A percentile compares a stretch with the other conserved stretches of the same genome.
phyloP scores from a whole-genome alignment of 139 green algal species.

The Diplosphaera chodatii region DNA sequence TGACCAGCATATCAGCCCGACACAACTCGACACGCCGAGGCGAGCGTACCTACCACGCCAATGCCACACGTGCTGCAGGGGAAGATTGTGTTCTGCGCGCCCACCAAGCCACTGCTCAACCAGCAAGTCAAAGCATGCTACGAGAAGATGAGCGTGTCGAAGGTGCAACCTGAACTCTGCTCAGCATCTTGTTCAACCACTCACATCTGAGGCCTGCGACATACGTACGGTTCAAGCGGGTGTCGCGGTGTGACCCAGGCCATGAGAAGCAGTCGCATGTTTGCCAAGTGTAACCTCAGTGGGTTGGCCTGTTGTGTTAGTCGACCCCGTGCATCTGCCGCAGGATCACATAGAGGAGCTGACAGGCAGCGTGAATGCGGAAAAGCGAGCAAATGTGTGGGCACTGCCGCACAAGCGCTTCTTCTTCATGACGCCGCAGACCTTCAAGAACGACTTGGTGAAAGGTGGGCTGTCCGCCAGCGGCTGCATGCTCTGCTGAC shows the following conservation, averaged over 20 bases:
- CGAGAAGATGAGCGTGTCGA: slow-evolving; percentile 60
- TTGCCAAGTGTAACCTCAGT: too few species aligned
- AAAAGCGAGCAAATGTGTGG: slow-evolving; percentile 51
- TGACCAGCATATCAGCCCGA: neutral
- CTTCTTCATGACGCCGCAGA: slow-evolving; percentile 91
- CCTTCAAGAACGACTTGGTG: slow-evolving; percentile 82
- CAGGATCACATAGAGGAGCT: slow-evolving; percentile 28
- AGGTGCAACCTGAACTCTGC: slow-evolving; percentile 7
- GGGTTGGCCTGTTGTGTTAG: too few species aligned
- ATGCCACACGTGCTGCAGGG: slow-evolving; percentile 50
- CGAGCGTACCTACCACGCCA: too few species aligned
- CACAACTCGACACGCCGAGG: too few species aligned
- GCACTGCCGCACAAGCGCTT: slow-evolving; percentile 39
- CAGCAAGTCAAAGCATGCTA: slow-evolving; percentile 86
- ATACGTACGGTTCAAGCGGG: too few species aligned
- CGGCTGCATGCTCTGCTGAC: neutral
- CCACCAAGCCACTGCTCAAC: slow-evolving; percentile 84
- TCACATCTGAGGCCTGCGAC: too few species aligned
- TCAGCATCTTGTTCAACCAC: too few species aligned
- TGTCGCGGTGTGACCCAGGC: too few species aligned
- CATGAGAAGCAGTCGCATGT: too few species aligned
- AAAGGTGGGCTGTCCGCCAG: slow-evolving; percentile 41
- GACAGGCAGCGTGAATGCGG: slow-evolving; percentile 19
- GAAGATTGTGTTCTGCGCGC: slow-evolving; percentile 91
- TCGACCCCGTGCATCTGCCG: neutral